phyloP scores from a whole-genome alignment of 208 protist genomes.

The Trichomonas gallinae region DNA sequence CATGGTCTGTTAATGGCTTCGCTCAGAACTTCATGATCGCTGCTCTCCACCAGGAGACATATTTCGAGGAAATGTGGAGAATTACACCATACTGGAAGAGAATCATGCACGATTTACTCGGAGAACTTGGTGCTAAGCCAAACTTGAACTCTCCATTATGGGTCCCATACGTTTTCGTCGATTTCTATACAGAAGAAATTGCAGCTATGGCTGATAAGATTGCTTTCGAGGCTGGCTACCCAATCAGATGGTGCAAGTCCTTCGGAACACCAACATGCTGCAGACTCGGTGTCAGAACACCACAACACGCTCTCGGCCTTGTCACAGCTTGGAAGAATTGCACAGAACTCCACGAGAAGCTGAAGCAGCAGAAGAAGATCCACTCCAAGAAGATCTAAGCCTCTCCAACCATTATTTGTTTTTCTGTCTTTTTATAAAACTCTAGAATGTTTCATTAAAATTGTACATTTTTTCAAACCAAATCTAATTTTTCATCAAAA shows the following conservation, averaged over 20 bases:
- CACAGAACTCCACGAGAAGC: neutral
- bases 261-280: neutral
- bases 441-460: no score
- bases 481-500: no score
- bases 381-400: neutral
- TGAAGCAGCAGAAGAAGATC: neutral
- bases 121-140: neutral
- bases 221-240: neutral
- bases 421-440: no score
- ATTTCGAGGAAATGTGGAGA: constrained; percentile 10
- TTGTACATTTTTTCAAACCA: no score
- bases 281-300: neutral
- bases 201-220: neutral
- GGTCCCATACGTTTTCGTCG: neutral
- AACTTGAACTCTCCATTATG: neutral
- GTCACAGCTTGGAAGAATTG: neutral
- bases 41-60: neutral
- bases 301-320: neutral
- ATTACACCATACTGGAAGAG: neutral
- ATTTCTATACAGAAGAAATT: neutral
- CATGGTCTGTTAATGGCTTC: neutral
- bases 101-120: neutral
- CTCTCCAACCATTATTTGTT: no score
- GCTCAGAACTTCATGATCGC: neutral
- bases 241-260: neutral